Percentiles rank a stretch among this genome's conserved stretches.
Conservation (phyloP, 169 alveolate genomes). For the Besnoitia besnoiti region DNA sequence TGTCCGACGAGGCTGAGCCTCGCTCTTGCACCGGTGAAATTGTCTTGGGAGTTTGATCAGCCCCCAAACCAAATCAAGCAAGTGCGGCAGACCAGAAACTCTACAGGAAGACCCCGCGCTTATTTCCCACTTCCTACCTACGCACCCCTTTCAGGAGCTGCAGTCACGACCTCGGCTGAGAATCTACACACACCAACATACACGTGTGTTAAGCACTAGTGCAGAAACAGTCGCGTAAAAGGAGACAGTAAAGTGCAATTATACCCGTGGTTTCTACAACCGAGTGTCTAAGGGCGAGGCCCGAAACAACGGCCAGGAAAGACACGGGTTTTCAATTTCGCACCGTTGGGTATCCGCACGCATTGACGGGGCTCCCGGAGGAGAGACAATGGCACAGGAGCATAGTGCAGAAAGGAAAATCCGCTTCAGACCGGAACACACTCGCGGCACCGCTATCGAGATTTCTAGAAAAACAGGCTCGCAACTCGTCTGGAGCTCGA, state of each 20-base stretch:
- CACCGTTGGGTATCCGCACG: slow-evolving; percentile 40
- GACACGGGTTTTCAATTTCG: not conserved
- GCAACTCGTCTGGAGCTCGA: too few species aligned
- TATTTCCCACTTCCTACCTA: too few species aligned
- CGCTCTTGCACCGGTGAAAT: slow-evolving; percentile 36
- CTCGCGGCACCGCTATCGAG: too few species aligned
- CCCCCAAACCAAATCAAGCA: slow-evolving; percentile 22
- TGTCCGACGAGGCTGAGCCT: not conserved
- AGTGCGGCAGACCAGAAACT: not conserved
- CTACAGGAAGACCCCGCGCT: too few species aligned
- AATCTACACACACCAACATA: too few species aligned
- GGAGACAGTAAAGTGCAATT: not conserved
- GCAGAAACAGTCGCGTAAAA: too few species aligned
- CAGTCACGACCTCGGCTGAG: too few species aligned
- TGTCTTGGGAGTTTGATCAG: not conserved
- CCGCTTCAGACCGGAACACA: not conserved
- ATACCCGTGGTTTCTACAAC: slow-evolving; percentile 37
- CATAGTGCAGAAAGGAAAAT: not conserved
- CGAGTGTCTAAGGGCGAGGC: not conserved
- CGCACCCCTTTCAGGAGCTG: too few species aligned
- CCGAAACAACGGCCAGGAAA: slow-evolving; percentile 31
- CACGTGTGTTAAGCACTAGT: too few species aligned
- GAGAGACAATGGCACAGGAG: slow-evolving; percentile 19
- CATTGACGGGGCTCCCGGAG: not conserved
- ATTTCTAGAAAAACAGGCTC: too few species aligned